Percentiles rank a stretch among this genome's conserved stretches.
Conservation (phyloP, 305 asterid genomes). For the Rubia tinctorum region DNA sequence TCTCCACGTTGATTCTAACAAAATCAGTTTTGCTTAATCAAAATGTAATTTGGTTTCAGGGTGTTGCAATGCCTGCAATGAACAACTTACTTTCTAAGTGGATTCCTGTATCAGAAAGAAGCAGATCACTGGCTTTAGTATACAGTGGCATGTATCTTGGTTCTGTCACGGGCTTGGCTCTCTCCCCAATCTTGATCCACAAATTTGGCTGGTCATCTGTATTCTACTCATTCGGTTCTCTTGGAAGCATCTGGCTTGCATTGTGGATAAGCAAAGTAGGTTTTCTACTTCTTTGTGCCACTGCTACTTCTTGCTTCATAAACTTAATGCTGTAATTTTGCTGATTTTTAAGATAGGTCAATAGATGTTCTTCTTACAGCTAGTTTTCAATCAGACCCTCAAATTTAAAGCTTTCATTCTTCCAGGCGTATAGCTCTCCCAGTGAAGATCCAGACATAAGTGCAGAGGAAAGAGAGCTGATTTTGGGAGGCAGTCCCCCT, state of each 20-base stretch:
- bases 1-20: not conserved
- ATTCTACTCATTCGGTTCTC: conserved; percentile 90
- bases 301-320: conserved; percentile 4
- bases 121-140: conserved; percentile 95
- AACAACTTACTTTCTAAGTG: conserved; percentile 88
- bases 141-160: conserved; percentile 99
- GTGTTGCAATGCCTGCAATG: conserved; percentile 99
- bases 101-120: conserved; percentile 98
- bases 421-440: conserved; percentile 87
- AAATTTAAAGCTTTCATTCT: conserved; percentile 22
- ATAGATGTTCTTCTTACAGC: not conserved
- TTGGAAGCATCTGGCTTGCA: conserved; percentile 90
- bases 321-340: not conserved
- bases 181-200: conserved; percentile 80
- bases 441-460: conserved; percentile 69
- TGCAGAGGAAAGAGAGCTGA: conserved; percentile 59
- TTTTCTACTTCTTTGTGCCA: conserved; percentile 17
- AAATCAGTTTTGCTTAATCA: not conserved
- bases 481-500: conserved; percentile 58
- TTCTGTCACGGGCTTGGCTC: conserved; percentile 84
- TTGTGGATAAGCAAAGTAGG: conserved; percentile 93
- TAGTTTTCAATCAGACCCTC: not conserved
- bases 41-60: conserved; percentile 46
- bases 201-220: conserved; percentile 94
- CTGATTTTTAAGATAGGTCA: not conserved